Evolutionary conservation across 768 basidiomycete genomes (phyloP).

Genomic region (Pholiota microspora): DNA sequence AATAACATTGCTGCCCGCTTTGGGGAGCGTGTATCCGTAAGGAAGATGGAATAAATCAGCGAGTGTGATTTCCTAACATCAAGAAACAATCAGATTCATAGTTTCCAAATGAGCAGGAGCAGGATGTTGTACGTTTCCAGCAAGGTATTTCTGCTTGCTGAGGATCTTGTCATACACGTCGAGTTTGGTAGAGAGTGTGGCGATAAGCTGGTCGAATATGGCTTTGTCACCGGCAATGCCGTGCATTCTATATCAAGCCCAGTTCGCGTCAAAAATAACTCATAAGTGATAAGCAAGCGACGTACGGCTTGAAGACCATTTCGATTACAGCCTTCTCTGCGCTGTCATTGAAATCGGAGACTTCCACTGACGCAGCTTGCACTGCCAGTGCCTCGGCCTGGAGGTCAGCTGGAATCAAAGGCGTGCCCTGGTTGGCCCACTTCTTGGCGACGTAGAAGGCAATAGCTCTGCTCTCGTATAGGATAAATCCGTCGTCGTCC

Average conservation of each 20-base stretch:
- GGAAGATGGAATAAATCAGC: conserved; percentile 47
- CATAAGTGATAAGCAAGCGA: conserved; percentile 10
- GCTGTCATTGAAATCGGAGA: conserved; percentile 41
- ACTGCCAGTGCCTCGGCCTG: conserved; percentile 33
- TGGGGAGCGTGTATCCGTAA: conserved; percentile 25
- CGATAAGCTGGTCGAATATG: conserved; percentile 16
- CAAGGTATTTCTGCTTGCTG: conserved; percentile 43
- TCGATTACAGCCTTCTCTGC: conserved; percentile 37
- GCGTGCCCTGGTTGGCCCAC: conserved; percentile 38
- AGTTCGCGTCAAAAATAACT: not conserved
- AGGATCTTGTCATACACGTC: conserved; percentile 47
- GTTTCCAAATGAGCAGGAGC: too few species aligned
- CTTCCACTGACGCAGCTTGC: conserved; percentile 39
- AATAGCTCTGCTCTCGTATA: conserved; percentile 29
- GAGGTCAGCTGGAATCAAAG: conserved; percentile 34
- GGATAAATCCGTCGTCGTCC: conserved; percentile 17
- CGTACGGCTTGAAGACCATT: conserved; percentile 34
- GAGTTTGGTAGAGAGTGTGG: conserved; percentile 32
- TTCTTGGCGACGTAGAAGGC: conserved; percentile 48
- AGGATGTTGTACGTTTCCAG: conserved; percentile 36
- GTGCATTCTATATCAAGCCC: not conserved
- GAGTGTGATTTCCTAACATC: conserved; percentile 35
- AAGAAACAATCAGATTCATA: too few species aligned
- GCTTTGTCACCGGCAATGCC: conserved; percentile 20
- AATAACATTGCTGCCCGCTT: conserved; percentile 27